Base-by-base conservation (phyloP, 495 filamentous ascomycete genomes). In the Apodospora peruviana region DNA sequence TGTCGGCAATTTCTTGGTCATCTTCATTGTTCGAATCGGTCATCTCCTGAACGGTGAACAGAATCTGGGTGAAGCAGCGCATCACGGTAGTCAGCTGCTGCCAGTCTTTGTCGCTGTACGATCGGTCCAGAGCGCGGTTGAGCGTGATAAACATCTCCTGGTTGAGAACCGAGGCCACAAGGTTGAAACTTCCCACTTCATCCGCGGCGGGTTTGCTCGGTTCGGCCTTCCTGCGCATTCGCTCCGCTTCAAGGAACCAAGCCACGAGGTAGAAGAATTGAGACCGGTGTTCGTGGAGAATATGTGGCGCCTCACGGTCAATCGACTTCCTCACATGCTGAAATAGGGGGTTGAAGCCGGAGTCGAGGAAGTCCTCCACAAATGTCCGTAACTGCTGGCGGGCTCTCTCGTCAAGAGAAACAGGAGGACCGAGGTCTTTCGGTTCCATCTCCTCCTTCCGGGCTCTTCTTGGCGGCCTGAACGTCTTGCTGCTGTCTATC, bases 41-140 rank as follows among this genome's bases (percentile, higher is more conserved):
- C 94, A 99, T 99, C 50, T 95, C 89, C 59, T 96, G 91, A 3
- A 96, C 85, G 0, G 91, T 96, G 35, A 96, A 74, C n/a, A 98
- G 73, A 41, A 85, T 85, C 59, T 88, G 84, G 2, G 84, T 88
- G 61, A 95, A 94, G 58, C 89, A 95, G 40, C 87, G 83, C 85
- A 96, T 95, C 35, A 85, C 83, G 3, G 91, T 83, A 43, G 90
- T 88, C 16, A 96, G 67, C 53, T 91, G 85, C 38, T 81, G 80
- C 93, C 93, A 97, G 39, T 79, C 75, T 56, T 95, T 96, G 52
- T 84, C 76, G 58, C 93, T 88, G 43, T 86, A 72, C 45, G 81
- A 79, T 45, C 78, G 78, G 47, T 89, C 83, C 83, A 97, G 88
- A 43, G 81, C 75, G 20, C 88, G 78, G 51, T 91, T 95, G 17